These are phyloP conservation scores for Colletotrichum sp. DNA, from an alignment of 2,329 filamentous ascomycete species.

Conservation along the genomic window DNA sequence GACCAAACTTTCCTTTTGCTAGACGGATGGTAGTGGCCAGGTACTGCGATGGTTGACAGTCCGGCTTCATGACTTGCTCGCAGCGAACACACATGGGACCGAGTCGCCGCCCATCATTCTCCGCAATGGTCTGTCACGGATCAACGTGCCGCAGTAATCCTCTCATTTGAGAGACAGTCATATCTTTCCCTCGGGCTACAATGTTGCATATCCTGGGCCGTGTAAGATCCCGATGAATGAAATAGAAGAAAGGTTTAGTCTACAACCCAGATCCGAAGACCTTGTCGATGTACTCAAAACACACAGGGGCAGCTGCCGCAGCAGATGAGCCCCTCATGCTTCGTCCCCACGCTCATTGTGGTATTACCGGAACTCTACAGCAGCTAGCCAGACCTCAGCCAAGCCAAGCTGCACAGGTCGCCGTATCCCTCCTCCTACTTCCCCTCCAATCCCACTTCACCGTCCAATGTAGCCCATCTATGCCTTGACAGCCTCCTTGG, in stretches of 20 bases:
- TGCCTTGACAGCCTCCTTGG: conserved; percentile 27
- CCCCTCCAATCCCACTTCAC: not conserved
- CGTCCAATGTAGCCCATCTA: not conserved
- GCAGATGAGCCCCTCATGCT: not conserved
- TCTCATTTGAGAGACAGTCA: not conserved
- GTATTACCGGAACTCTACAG: not conserved
- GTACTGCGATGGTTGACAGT: not conserved
- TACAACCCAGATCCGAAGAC: not conserved
- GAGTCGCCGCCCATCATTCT: not conserved
- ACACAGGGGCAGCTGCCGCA: not conserved
- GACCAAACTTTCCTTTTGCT: not conserved
- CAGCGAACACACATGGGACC: accelerated
- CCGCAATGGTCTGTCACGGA: not conserved
- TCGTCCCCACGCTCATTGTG: not conserved
- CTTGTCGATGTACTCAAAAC: not conserved
- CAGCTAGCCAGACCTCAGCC: not conserved
- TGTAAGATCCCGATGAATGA: not conserved
- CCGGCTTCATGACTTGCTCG: not conserved
- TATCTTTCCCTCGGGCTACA: not conserved
- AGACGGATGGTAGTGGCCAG: not conserved
- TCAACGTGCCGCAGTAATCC: not conserved
- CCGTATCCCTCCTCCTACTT: not conserved
- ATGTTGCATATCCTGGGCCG: not conserved
- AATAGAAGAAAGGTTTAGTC: not conserved
- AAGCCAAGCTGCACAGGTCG: not conserved